A percentile compares a stretch with the other conserved stretches of the same genome.
Evolutionary conservation across 2,329 filamentous ascomycete genomes (phyloP).

Genomic region (Talaromyces sp.): DNA sequence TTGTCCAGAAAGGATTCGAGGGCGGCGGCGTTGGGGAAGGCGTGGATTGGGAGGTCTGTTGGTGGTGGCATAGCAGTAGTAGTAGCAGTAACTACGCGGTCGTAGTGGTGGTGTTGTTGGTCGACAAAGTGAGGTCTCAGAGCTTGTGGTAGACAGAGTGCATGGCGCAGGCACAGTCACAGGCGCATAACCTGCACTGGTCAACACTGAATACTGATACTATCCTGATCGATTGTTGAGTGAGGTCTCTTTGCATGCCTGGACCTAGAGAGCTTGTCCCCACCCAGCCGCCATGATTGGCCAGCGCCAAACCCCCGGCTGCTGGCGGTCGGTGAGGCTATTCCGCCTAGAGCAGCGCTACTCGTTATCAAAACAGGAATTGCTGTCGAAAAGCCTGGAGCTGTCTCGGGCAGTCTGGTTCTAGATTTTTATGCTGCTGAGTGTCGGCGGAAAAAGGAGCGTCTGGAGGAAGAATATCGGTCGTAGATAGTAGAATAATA

Average conservation of each 20-base stretch:
- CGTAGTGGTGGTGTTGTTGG: neutral
- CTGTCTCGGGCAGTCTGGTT: neutral
- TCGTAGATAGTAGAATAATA: neutral
- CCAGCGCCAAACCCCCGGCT: neutral
- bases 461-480: no score
- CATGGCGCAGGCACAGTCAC: neutral
- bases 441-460: no score
- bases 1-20: constrained; percentile 38
- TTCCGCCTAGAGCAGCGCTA: neutral
- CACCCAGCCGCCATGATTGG: neutral
- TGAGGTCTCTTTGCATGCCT: neutral
- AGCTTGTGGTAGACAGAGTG: neutral
- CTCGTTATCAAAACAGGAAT: neutral
- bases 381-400: neutral
- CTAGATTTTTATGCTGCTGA: no score
- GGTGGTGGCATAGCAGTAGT: constrained; percentile 8
- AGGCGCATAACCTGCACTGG: neutral
- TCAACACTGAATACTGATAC: no score
- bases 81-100: no score
- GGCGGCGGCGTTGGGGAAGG: constrained; percentile 20
- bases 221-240: neutral
- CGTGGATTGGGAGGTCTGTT: constrained; percentile 20
- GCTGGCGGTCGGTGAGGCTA: neutral
- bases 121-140: neutral
- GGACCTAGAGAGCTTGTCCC: neutral